Conservation (phyloP, 768 basidiomycete genomes). For the Gloeostereum incarnatum region DNA sequence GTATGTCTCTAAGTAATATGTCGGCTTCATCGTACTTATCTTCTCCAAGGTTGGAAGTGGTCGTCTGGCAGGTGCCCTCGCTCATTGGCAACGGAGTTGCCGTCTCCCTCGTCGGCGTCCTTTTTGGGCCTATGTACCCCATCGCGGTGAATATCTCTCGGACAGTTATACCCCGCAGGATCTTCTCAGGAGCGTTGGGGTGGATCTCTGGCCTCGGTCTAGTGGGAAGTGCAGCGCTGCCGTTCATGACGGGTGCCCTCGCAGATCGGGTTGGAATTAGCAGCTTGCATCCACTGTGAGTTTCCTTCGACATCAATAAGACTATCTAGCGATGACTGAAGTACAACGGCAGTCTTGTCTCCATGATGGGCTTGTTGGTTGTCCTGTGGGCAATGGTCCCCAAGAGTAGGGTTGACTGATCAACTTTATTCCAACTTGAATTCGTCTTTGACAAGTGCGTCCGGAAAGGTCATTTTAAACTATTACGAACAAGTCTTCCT, state of each 20-base stretch:
- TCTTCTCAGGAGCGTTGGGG: slow-evolving; percentile 36
- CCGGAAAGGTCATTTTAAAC: no score
- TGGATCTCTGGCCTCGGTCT: slow-evolving; percentile 46
- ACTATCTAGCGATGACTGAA: not conserved
- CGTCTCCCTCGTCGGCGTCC: slow-evolving; percentile 35
- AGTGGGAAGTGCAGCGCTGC: slow-evolving; percentile 39
- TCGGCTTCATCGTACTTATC: no score
- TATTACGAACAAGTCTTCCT: no score
- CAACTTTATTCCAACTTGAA: no score
- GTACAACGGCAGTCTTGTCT: slow-evolving; percentile 15
- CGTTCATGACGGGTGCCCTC: slow-evolving; percentile 40
- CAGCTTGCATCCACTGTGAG: slow-evolving; percentile 41
- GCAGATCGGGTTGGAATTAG: slow-evolving; percentile 30
- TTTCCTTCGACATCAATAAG: slow-evolving; percentile 3
- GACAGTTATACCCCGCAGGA: slow-evolving; percentile 44
- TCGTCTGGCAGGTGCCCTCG: slow-evolving; percentile 41
- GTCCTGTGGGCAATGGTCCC: slow-evolving; percentile 33
- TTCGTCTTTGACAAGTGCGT: no score
- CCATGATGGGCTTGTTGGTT: slow-evolving; percentile 33
- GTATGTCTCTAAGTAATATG: slow-evolving; percentile 9
- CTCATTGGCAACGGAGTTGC: slow-evolving; percentile 39
- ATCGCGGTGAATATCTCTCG: slow-evolving; percentile 44
- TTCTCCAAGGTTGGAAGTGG: slow-evolving; percentile 30
- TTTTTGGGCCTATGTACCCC: slow-evolving; percentile 49
- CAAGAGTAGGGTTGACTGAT: slow-evolving; percentile 13